phyloP scores from a whole-genome alignment of 139 green algal genomes.

The Eudorina sp. region DNA sequence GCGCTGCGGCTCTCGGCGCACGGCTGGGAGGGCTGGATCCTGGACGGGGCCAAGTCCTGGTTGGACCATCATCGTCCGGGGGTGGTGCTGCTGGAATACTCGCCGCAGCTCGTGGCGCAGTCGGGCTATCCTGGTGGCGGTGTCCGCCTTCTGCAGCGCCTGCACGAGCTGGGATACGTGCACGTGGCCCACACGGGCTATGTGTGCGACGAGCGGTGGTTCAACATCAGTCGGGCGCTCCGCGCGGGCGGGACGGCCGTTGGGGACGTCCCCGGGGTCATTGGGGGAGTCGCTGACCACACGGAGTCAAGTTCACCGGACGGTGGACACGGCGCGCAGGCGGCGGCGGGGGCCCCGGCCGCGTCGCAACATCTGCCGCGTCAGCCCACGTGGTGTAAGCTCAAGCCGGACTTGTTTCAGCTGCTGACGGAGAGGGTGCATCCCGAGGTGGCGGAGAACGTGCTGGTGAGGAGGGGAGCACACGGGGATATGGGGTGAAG shows the following conservation, averaged over 20 bases:
- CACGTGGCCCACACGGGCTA: slow-evolving; percentile 81
- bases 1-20: slow-evolving; percentile 70
- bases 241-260: slow-evolving; percentile 14
- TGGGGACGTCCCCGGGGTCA: background rate
- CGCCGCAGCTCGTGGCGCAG: slow-evolving; percentile 62
- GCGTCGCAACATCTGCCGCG: slow-evolving; percentile 44
- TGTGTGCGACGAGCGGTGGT: slow-evolving; percentile 87
- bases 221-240: slow-evolving; percentile 72
- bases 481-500: background rate
- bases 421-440: slow-evolving; percentile 60
- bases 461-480: slow-evolving; percentile 21
- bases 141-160: slow-evolving; percentile 66
- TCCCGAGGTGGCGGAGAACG: slow-evolving; percentile 42
- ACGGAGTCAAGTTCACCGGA: background rate
- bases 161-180: slow-evolving; percentile 80
- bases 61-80: slow-evolving; percentile 55
- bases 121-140: slow-evolving; percentile 54
- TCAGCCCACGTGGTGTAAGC: slow-evolving; percentile 87
- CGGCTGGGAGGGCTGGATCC: slow-evolving; percentile 79
- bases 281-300: background rate
- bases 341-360: background rate
- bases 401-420: slow-evolving; percentile 73
- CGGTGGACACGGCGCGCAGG: background rate
- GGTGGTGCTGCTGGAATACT: slow-evolving; percentile 82
- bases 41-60: slow-evolving; percentile 71